Evolutionary conservation across 345 rosid species (phyloP), one percentile per base, ranked within the genome.

Genomic region (Hibiscus tridactylites): DNA sequence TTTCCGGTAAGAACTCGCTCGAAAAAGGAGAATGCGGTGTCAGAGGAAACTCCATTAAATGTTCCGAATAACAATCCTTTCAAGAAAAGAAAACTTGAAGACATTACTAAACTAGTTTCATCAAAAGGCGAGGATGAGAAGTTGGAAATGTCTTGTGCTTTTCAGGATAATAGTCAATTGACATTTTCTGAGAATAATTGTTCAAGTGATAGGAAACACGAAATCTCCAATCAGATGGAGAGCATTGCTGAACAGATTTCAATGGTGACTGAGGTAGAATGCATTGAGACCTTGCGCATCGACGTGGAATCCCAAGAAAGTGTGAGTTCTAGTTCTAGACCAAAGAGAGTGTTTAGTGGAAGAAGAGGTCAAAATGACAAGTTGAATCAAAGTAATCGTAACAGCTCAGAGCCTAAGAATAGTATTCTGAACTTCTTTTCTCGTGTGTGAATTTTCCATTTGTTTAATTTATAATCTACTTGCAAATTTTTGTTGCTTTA

Each of bases 381-480:
- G 75, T 72, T 76, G 78, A 79, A 72, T 79, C 72, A 70, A 64
- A 82, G 73, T 26, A 75, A 72, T 76, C 7, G 66, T 68, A 81
- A 33, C 76, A 73, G 47, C 56, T 72, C 79, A 24, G 86, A 75
- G 66, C 71, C 73, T 21, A 85, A 73, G 75, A 77, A 71, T 21
- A 82, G 80, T 72, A 90, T 91, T 66, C 76, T 94, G 85, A 84
- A 85, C 64, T 91, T 87, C 85, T 90, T 90, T 78, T 74, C 87
- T 61, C 77, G 60, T 5, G 83, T 84, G 59, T 89, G 81, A 73
- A 50, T 56, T 19, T 39, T 60, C 60, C n/a, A 50, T 71, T 46
- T 29, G 24, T 72, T 28, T 61, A 19, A 65, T 7, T 44, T 13
- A 12, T 46, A 65, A 5, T 12, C 1, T 11, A 8, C 6, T 16